phyloP scores from a whole-genome alignment of 345 rosid species.

The Garcia nutans region DNA sequence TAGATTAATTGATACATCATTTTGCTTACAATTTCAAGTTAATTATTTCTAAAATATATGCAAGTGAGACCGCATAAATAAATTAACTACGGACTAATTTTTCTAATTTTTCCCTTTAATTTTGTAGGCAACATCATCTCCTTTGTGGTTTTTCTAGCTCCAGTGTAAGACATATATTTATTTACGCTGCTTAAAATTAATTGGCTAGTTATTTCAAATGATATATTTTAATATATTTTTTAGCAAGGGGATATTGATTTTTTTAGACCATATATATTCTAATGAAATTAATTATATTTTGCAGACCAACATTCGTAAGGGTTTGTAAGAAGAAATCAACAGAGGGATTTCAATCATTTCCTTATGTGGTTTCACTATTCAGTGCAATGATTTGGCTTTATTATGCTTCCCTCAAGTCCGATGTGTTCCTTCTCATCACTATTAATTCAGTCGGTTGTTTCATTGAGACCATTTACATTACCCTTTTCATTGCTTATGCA shows the following conservation, averaged over 20 bases:
- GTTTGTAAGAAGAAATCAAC: slow-evolving; percentile 70
- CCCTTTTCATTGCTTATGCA: slow-evolving; percentile 51
- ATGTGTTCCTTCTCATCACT: slow-evolving; percentile 64
- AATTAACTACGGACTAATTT: background rate
- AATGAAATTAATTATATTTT: background rate
- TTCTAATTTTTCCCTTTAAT: background rate
- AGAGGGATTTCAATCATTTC: slow-evolving; percentile 69
- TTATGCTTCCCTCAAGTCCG: slow-evolving; percentile 55
- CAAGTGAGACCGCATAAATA: too few species aligned
- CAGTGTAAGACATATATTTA: slow-evolving; percentile 32
- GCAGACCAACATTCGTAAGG: slow-evolving; percentile 66
- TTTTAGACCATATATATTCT: background rate
- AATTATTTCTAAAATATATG: background rate
- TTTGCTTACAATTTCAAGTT: too few species aligned
- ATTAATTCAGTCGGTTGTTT: slow-evolving; percentile 60
- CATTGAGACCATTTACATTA: slow-evolving; percentile 61
- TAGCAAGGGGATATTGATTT: background rate
- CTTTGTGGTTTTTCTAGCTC: slow-evolving; percentile 37
- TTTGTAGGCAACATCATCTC: slow-evolving; percentile 32
- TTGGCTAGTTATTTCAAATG: background rate
- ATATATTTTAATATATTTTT: too few species aligned
- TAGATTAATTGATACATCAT: background rate
- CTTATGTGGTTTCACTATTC: slow-evolving; percentile 61
- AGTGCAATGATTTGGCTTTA: slow-evolving; percentile 67
- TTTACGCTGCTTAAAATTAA: background rate